Conservation (phyloP, 2,329 filamentous ascomycete species). For the Rhexocercosporidium sp. region DNA sequence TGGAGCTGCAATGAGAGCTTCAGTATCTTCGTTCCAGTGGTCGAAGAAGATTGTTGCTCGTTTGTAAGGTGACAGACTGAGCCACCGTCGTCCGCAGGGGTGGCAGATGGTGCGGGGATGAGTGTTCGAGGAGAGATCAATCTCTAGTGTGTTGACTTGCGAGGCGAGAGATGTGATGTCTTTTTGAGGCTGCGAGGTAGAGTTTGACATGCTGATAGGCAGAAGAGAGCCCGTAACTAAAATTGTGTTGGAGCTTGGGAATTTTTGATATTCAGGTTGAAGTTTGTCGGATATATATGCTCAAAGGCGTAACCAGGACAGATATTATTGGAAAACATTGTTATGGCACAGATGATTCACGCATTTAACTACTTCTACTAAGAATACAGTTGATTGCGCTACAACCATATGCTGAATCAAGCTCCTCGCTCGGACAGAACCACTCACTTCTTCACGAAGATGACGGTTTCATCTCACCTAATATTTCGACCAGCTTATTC, state of each 20-base stretch:
- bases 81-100: neutral
- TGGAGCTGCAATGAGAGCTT: neutral
- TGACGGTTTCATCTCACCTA: neutral
- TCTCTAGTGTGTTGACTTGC: neutral
- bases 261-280: neutral
- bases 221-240: neutral
- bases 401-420: neutral
- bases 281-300: too few relatives aligned
- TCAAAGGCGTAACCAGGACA: neutral
- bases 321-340: neutral
- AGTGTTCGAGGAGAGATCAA: neutral
- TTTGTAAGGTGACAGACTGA: neutral
- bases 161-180: neutral
- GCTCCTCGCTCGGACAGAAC: neutral
- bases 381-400: neutral
- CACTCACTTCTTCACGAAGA: conserved; percentile 1
- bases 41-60: neutral
- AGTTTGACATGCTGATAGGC: neutral
- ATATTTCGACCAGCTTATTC: neutral
- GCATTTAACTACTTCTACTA: neutral
- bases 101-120: neutral
- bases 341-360: neutral
- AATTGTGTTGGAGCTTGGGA: neutral
- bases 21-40: neutral
- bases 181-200: neutral